Evolutionary conservation across 371 early-diverging fungal genomes (phyloP), one percentile per base, ranked within the genome.

Genomic region (Apophysomyces ossiformis): DNA sequence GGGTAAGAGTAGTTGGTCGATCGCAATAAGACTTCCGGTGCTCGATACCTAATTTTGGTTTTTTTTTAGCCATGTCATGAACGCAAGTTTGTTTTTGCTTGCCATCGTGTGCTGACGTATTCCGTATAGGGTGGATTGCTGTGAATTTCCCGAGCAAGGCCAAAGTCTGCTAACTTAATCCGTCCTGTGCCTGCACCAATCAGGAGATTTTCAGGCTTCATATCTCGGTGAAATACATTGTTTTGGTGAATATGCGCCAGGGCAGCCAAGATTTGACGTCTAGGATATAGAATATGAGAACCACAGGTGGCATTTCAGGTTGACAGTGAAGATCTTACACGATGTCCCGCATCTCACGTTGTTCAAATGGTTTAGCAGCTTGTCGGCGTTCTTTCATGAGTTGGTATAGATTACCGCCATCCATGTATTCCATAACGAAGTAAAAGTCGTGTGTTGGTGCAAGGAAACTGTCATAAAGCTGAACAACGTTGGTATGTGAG

Each of bases 101-200:
- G 92, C 98, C 98, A 98, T 68, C 98, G 83, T 7, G 98, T 98
- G 81, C 93, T 92, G 59, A 97, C 95, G 81, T 98, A 97, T 64
- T 93, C 92, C 12, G 97, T 96, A 66, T 82, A 85, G 32, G 97
- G 96, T 8, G 93, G 90, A 39, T 83, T 77, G 68, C 88, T 89
- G 63, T 94, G 89, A 67, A 95, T 85, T 65, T 95, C 93, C 58
- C 93, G 81, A 32, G 95, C 96, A 37, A 97, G 83, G 1, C 98
- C 97, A 82, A 98, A 95, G 77, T 98, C 98, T 9, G 95, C 97
- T 60, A 97, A 87, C 78, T 97, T 98, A 35, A 95, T 86, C 26
- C 75, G 69, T 39, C 77, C 75, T 44, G 35, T 35, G 43, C 63
- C 64, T 32, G 58, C 43, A 38, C 78, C 68, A 12, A 92, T 79